Conservation (phyloP, 2,329 filamentous ascomycete genomes). For the Paecilomyces sp. region DNA sequence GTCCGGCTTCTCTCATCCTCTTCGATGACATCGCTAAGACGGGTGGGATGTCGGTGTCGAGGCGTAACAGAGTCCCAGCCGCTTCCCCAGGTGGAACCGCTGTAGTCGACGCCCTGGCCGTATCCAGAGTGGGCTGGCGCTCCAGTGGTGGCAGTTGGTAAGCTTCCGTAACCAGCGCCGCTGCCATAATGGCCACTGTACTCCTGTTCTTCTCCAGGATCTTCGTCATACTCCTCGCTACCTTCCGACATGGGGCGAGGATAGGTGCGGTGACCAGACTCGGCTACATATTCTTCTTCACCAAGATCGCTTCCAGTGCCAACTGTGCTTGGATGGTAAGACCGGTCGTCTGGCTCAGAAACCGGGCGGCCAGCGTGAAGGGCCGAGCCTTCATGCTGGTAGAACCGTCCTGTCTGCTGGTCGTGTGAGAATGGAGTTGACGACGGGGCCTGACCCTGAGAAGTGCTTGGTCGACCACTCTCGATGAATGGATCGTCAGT, state of each 20-base stretch:
- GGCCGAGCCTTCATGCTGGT: slow-evolving; percentile 29
- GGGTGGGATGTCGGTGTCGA: slow-evolving; percentile 75
- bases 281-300: slow-evolving; percentile 65
- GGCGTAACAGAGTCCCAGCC: slow-evolving; percentile 71
- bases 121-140: slow-evolving; percentile 20
- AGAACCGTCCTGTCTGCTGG: slow-evolving; percentile 25
- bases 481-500: slow-evolving; percentile 59
- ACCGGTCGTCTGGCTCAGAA: slow-evolving; percentile 39
- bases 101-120: slow-evolving; percentile 52
- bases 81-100: slow-evolving; percentile 58
- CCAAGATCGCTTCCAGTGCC: slow-evolving; percentile 51
- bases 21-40: slow-evolving; percentile 80
- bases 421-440: slow-evolving; percentile 19
- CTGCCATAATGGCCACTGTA: slow-evolving; percentile 39
- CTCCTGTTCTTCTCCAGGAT: slow-evolving; percentile 38
- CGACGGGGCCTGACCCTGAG: slow-evolving; percentile 5
- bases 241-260: slow-evolving; percentile 43
- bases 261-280: slow-evolving; percentile 50
- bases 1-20: slow-evolving; percentile 68
- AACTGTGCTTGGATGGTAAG: slow-evolving; percentile 42
- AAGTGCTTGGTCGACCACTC: slow-evolving; percentile 19
- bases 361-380: slow-evolving; percentile 31
- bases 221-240: slow-evolving; percentile 50
- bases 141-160: slow-evolving; percentile 15
- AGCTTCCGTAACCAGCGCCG: slow-evolving; percentile 18